Conservation (phyloP, 805 yeast species). For the Metschnikowia baotianmanensis region DNA sequence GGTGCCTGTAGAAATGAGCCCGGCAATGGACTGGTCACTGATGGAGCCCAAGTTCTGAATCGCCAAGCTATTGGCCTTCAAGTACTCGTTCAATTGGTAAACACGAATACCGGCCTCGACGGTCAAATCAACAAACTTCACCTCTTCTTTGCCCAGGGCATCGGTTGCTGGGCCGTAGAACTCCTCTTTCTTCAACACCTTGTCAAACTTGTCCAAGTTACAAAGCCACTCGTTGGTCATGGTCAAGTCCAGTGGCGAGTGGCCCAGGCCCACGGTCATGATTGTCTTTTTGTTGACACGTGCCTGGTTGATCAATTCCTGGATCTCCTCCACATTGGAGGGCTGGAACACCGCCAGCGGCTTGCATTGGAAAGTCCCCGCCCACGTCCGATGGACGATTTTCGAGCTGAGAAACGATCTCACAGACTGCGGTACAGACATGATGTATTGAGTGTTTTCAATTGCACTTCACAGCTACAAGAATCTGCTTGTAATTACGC, state of each 20-base stretch:
- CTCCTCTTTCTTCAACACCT: conserved; percentile 47
- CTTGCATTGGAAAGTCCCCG: conserved; percentile 74
- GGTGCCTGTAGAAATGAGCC: conserved; percentile 95
- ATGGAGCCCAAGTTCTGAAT: conserved; percentile 92
- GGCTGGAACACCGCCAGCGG: conserved; percentile 87
- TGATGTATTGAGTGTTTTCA: too few species aligned
- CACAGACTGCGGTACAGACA: conserved; percentile 35
- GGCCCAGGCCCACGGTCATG: conserved; percentile 89
- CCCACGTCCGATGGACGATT: conserved; percentile 73
- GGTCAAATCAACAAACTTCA: conserved; percentile 78
- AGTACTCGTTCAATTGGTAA: conserved; percentile 64
- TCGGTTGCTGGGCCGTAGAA: conserved; percentile 39
- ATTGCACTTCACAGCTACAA: too few species aligned
- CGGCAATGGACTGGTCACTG: conserved; percentile 90
- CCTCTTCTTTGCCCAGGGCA: conserved; percentile 29
- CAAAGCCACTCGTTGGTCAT: conserved; percentile 87
- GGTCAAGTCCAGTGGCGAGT: conserved; percentile 89
- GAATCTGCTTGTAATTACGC: too few species aligned
- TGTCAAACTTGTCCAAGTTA: conserved; percentile 72
- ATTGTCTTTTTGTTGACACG: conserved; percentile 57
- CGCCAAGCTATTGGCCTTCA: conserved; percentile 66
- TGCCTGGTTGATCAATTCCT: conserved; percentile 65
- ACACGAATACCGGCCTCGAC: conserved; percentile 93
- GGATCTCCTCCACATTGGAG: conserved; percentile 60
- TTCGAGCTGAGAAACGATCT: conserved; percentile 39